Conservation (phyloP, 768 basidiomycete species). For the Lactarius deliciosus region DNA sequence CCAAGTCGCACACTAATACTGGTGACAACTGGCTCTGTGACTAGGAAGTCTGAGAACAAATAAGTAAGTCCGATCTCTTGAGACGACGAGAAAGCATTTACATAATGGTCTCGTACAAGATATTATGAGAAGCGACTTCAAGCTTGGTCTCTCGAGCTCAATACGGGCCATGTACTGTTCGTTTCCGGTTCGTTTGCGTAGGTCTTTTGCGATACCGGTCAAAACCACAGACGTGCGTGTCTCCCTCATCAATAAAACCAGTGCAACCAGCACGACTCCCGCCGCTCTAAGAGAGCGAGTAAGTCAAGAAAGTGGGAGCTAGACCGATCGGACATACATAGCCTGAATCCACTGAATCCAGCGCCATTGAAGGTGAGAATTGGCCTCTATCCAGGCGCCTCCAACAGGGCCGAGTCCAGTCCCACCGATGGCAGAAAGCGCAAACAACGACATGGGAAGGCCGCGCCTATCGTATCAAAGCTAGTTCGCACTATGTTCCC, state of each 20-base stretch:
- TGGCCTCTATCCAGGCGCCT: slow-evolving; percentile 67
- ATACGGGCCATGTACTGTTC: slow-evolving; percentile 57
- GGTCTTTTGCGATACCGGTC: slow-evolving; percentile 56
- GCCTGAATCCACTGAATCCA: slow-evolving; percentile 85
- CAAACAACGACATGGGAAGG: slow-evolving; percentile 74
- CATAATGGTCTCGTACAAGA: slow-evolving; percentile 72
- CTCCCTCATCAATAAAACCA: slow-evolving; percentile 64
- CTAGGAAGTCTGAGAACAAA: slow-evolving; percentile 49
- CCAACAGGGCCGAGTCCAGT: slow-evolving; percentile 63
- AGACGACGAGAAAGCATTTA: slow-evolving; percentile 39
- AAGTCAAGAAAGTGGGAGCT: slow-evolving; percentile 9
- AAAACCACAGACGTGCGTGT: slow-evolving; percentile 74
- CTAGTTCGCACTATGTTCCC: neutral
- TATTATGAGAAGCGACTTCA: slow-evolving; percentile 61
- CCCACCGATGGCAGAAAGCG: slow-evolving; percentile 56
- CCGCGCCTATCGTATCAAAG: slow-evolving; percentile 55
- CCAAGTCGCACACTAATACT: slow-evolving; percentile 60
- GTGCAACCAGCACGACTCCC: slow-evolving; percentile 48
- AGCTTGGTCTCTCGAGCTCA: slow-evolving; percentile 59
- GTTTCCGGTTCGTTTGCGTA: slow-evolving; percentile 67
- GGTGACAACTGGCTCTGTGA: slow-evolving; percentile 72
- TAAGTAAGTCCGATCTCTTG: neutral
- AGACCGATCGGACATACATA: slow-evolving; percentile 43
- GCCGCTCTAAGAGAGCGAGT: slow-evolving; percentile 43
- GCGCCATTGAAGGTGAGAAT: slow-evolving; percentile 60